A percentile compares a stretch with the other conserved stretches of the same genome.
Conservation (phyloP, 1,139 yeast species). For the Lodderomyces margitis region DNA sequence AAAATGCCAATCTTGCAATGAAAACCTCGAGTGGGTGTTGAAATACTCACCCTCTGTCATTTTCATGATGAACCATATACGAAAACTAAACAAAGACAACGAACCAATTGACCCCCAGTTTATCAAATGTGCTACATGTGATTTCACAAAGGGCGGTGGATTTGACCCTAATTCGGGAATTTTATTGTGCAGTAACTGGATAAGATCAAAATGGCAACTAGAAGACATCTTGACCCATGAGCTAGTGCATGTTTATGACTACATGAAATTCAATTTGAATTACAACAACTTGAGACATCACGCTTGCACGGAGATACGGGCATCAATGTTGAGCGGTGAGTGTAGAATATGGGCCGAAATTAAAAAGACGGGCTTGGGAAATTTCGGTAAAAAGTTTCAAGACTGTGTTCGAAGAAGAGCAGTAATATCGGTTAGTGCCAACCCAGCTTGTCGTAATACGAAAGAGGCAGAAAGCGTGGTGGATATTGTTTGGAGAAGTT, state of each 20-base stretch:
- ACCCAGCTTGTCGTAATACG: conserved; percentile 72
- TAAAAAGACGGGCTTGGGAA: conserved; percentile 57
- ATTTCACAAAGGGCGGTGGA: conserved; percentile 87
- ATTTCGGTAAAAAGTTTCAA: conserved; percentile 82
- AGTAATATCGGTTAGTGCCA: conserved; percentile 73
- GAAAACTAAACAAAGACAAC: conserved; percentile 59
- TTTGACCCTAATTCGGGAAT: conserved; percentile 89
- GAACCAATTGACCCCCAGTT: conserved; percentile 28
- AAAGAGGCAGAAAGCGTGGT: conserved; percentile 80
- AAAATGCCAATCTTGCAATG: conserved; percentile 64
- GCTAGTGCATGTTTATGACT: conserved; percentile 89
- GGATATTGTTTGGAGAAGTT: conserved; percentile 85
- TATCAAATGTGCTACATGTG: conserved; percentile 82
- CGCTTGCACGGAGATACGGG: conserved; percentile 96
- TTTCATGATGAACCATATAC: conserved; percentile 84
- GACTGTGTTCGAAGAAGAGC: conserved; percentile 90
- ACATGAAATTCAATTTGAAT: conserved; percentile 81
- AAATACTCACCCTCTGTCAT: conserved; percentile 80
- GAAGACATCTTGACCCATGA: conserved; percentile 94
- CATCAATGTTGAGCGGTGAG: conserved; percentile 91
- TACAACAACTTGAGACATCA: conserved; percentile 85
- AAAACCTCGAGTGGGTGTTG: conserved; percentile 76
- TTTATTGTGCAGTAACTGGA: conserved; percentile 80
- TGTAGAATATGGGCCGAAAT: conserved; percentile 90
- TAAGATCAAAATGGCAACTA: conserved; percentile 73